A percentile compares a stretch with the other conserved stretches of the same genome.
phyloP scores from a whole-genome alignment of 352 stramenopile genomes.

The Pythium guiyangense region DNA sequence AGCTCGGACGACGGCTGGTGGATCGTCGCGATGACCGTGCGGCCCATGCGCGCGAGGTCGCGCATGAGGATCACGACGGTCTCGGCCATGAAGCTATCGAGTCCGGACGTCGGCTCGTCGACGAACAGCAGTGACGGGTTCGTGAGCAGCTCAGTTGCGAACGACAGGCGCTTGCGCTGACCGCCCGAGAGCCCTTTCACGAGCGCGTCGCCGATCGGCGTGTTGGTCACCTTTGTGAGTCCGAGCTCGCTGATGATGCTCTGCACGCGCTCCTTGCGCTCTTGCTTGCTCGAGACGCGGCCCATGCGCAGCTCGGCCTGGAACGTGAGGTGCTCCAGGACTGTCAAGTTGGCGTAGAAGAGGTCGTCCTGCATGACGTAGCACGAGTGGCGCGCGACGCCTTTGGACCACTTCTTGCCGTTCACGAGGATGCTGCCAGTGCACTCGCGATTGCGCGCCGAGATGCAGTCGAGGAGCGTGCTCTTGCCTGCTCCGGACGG shows the following conservation, averaged over 20 bases:
- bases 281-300: slow-evolving; percentile 11
- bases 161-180: slow-evolving; percentile 75
- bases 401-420: slow-evolving; percentile 34
- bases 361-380: slow-evolving; percentile 89
- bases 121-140: slow-evolving; percentile 72
- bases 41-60: slow-evolving; percentile 61
- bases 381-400: slow-evolving; percentile 20
- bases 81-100: slow-evolving; percentile 40
- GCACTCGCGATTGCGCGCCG: slow-evolving; percentile 40
- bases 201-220: slow-evolving; percentile 33
- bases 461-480: slow-evolving; percentile 34
- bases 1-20: slow-evolving; percentile 65
- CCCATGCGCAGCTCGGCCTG: slow-evolving; percentile 66
- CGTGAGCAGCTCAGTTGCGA: slow-evolving; percentile 75
- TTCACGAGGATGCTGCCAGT: slow-evolving; percentile 47
- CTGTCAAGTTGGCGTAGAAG: slow-evolving; percentile 76
- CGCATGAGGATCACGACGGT: slow-evolving; percentile 29
- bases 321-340: slow-evolving; percentile 83
- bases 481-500: slow-evolving; percentile 36
- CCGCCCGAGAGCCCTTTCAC: slow-evolving; percentile 57
- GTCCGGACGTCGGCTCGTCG: slow-evolving; percentile 68
- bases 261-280: slow-evolving; percentile 20
- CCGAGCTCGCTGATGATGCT: slow-evolving; percentile 38
- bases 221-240: slow-evolving; percentile 35
- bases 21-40: slow-evolving; percentile 84